phyloP scores from a whole-genome alignment of 805 yeast species.

The Wickerhamomyces bovis region DNA sequence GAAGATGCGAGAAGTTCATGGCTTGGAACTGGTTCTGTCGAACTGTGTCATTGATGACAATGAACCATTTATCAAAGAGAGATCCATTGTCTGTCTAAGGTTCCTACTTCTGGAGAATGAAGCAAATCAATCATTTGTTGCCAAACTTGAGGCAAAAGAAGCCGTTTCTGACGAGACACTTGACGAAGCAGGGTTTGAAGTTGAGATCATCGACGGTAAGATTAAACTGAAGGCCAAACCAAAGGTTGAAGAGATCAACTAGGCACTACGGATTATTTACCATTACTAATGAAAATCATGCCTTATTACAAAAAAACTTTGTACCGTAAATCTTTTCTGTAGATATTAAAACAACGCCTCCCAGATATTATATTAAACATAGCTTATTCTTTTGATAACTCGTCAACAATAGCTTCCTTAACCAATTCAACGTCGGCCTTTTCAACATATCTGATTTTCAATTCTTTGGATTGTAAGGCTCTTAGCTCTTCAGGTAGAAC shows the following conservation, averaged over 20 bases:
- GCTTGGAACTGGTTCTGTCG: conserved; percentile 64
- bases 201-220: conserved; percentile 67
- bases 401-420: conserved; percentile 70
- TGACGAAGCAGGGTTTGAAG: conserved; percentile 73
- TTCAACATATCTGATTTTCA: conserved; percentile 68
- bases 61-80: conserved; percentile 84
- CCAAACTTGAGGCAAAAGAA: conserved; percentile 68
- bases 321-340: background rate
- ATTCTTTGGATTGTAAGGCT: conserved; percentile 60
- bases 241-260: conserved; percentile 5
- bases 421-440: conserved; percentile 68
- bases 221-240: conserved; percentile 42
- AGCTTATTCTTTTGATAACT: conserved; percentile 43
- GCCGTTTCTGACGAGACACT: conserved; percentile 53
- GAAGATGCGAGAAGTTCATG: conserved; percentile 54
- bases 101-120: conserved; percentile 58
- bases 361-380: background rate
- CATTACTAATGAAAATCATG: background rate
- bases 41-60: conserved; percentile 82
- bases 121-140: conserved; percentile 72
- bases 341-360: background rate
- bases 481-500: conserved; percentile 87
- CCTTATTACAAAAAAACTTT: background rate
- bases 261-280: background rate
- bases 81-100: conserved; percentile 73